Percentiles rank a stretch among this genome's conserved stretches.
These are phyloP conservation scores for Saccharomyces paradoxus DNA, from an alignment of 805 yeast genomes.

Conservation along the genomic window DNA sequence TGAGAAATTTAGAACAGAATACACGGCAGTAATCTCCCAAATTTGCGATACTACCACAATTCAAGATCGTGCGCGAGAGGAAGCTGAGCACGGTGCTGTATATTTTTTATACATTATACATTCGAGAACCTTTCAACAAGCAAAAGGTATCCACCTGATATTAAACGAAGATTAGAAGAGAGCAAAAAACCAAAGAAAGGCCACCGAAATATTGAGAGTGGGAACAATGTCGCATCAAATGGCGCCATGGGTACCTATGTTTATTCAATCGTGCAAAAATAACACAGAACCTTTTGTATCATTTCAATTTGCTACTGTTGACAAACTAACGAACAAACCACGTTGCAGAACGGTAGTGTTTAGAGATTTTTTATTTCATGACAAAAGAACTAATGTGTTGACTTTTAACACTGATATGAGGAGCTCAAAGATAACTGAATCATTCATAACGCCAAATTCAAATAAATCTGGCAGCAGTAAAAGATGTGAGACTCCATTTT, in stretches of 20 bases:
- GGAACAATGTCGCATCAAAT: conserved; percentile 32
- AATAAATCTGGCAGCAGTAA: neutral
- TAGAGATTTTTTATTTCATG: conserved; percentile 69
- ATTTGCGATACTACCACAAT: neutral
- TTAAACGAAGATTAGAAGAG: neutral
- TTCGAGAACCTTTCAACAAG: neutral
- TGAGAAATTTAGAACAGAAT: conserved; percentile 2
- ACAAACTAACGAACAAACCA: conserved; percentile 42
- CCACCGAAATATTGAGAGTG: neutral
- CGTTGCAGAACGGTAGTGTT: conserved; percentile 60
- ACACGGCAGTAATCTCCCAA: conserved; percentile 3
- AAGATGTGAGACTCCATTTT: conserved; percentile 37
- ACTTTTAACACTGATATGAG: conserved; percentile 67
- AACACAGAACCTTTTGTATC: conserved; percentile 47
- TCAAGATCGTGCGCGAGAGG: neutral
- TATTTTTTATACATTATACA: neutral
- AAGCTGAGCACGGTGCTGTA: neutral
- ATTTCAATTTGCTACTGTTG: conserved; percentile 65
- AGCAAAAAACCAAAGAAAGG: neutral
- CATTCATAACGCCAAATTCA: conserved; percentile 13
- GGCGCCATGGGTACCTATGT: conserved; percentile 75
- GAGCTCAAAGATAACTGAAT: conserved; percentile 52
- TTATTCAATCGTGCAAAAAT: conserved; percentile 44
- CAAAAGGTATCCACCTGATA: neutral
- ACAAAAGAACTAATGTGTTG: conserved; percentile 56